Evolutionary conservation across 208 protist species (phyloP), one percentile per base, ranked within the genome.

Genomic region (Trypanosoma rangeli): DNA sequence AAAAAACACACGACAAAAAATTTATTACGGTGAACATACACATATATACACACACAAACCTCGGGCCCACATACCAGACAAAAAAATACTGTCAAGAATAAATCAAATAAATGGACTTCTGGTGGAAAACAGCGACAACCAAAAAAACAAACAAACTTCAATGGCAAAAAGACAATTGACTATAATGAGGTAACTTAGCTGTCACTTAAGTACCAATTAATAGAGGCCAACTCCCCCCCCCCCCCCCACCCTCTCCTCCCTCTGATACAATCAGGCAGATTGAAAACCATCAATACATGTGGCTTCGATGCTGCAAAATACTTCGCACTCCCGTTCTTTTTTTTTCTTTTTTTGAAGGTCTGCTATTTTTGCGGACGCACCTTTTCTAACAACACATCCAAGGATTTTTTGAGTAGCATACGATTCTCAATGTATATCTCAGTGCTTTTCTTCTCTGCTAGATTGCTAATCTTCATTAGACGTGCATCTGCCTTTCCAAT

Each of bases 351-450:
- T 50, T 50, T 3, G 4, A 22, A 5, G 20, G 4, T 50, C 13
- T 50, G 4, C 20, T 50, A 5, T 16, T 50, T 22, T 3, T 50
- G 5, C 20, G 46, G 46, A 16, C 46, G 46, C 13, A 50, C 3
- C 20, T 22, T 15, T 7, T 60, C 35, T 18, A 68, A 33, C 26
- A 68, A 33, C 37, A 46, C 33, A 52, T 60, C 50, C 5, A 68
- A 33, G 15, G 52, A 68, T 39, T 13, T 39, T 13, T 31, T 68
- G 5, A 68, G 33, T 60, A 35, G 10, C 18, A 68, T 52, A 18
- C 53, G 5, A 60, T 59, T 60, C 22, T 59, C 64, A 59, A 68
- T 68, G 26, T 39, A 60, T 22, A 59, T 68, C 50, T 60, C 52
- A 4, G 29, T 58, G 13, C 35, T 60, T 28, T 52, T 68, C 53